phyloP scores from a whole-genome alignment of 306 rosid species.

The Chamaecrista fasciculata region DNA sequence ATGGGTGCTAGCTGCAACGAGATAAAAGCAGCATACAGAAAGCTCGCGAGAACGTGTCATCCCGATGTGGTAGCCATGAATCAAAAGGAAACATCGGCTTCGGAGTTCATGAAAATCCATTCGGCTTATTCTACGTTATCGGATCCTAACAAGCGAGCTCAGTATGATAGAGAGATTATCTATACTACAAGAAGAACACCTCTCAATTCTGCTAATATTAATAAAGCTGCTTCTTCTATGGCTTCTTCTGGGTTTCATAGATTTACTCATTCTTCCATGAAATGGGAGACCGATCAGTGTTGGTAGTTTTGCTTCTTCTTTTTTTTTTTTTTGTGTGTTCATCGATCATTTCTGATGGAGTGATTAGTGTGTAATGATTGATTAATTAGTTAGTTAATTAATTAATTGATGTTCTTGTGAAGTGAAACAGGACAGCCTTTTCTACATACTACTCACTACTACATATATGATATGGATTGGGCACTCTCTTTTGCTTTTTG shows the following conservation, averaged over 20 bases:
- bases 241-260: constrained; percentile 33
- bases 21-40: constrained; percentile 65
- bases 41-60: constrained; percentile 61
- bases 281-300: constrained; percentile 83
- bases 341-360: no score
- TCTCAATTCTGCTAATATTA: background rate
- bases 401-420: no score
- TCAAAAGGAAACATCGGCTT: constrained; percentile 54
- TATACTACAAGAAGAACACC: constrained; percentile 22
- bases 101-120: constrained; percentile 55
- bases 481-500: no score
- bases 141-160: constrained; percentile 67
- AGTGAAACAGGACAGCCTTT: no score
- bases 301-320: constrained; percentile 61
- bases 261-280: constrained; percentile 32
- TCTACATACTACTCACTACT: no score
- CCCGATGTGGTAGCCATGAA: constrained; percentile 68
- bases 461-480: no score
- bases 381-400: no score
- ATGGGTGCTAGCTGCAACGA: constrained; percentile 47
- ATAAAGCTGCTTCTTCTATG: constrained; percentile 29
- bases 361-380: no score
- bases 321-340: no score
- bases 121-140: constrained; percentile 67
- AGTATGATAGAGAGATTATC: constrained; percentile 47